Base-by-base conservation (phyloP, 75 land plant genomes). In the Sequoia sempervirens region DNA sequence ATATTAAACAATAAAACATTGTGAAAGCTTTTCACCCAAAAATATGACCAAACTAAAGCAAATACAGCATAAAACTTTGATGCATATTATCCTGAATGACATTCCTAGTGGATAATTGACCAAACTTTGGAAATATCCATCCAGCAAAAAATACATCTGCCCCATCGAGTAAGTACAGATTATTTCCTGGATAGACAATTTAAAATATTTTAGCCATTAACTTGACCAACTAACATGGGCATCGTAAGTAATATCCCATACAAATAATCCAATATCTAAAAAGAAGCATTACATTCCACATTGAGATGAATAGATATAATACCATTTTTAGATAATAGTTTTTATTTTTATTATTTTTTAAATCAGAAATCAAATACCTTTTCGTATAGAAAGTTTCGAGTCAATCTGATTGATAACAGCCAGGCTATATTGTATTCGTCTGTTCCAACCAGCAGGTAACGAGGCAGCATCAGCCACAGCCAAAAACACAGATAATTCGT, bases 371-470 rank as follows among this genome's bases (percentile, higher is more conserved):
- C 15, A 17, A 7, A 80, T 81, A 97, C 99, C 99, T 92, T 94
- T 97, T 83, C 91, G 86, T 70, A 95, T 88, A 23, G 92, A 88
- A 84, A 86, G 88, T 87, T 94, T 97, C 79, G 81, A 81, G 50
- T 90, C 92, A 61, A 88, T 84, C 64, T 95, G 98, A 92, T 95
- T 97, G 53, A 92, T 88, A 40, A 97, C 95, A 81, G 96, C 91
- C 87, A 97, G 83, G 81, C 92, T 96, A 81, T 96, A 95, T 80
- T 97, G 96, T 6, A 98, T 96, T 88, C 86, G 91, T 91, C 96
- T 90, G 85, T 91, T 96, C 99, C 99, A 97, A 5, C 96, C 98
- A 86, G 92, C 91, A 41, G 96, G 96, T 83, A 97, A 80, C 17
- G 82, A 61, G 1, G 87, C 52, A 26, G 99, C 92, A 82, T 97